Conservation (phyloP, 257 asterid species). For the Solanum medicagineum region DNA sequence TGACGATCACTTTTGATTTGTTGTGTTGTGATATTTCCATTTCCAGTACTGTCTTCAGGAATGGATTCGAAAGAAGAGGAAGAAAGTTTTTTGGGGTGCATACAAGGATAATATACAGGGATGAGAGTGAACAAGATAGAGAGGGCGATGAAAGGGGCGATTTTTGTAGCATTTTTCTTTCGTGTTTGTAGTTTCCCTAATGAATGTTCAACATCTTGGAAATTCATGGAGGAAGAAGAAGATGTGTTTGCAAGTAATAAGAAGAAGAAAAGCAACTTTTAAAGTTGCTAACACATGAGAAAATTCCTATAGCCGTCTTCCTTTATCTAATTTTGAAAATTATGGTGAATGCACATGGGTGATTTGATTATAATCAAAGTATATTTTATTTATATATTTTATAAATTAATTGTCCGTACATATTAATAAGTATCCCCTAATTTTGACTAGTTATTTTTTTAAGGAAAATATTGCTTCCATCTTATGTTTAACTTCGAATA, state of each 20-base stretch:
- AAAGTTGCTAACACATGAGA: neutral
- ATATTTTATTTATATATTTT: too few relatives aligned
- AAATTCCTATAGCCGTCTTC: neutral
- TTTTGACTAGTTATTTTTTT: too few relatives aligned
- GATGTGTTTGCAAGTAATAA: neutral
- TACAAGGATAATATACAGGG: slow-evolving; percentile 27
- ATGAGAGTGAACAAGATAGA: slow-evolving; percentile 28
- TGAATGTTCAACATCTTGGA: slow-evolving; percentile 25
- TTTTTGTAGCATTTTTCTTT: slow-evolving; percentile 18
- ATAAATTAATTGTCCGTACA: neutral
- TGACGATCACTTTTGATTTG: neutral
- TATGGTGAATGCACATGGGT: neutral
- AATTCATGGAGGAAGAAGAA: slow-evolving; percentile 28
- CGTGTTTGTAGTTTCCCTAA: slow-evolving; percentile 25
- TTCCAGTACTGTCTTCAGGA: neutral
- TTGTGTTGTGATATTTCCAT: neutral
- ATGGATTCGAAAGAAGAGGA: neutral
- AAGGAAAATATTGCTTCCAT: neutral
- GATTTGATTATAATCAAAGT: too few relatives aligned
- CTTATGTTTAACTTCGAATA: neutral
- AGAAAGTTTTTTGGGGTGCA: neutral
- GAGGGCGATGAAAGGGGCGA: slow-evolving; percentile 27
- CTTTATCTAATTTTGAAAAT: neutral
- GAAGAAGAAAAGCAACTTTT: neutral
- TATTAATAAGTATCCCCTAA: too few relatives aligned